Conservation (phyloP, 768 basidiomycete genomes). For the Calocera cornea region DNA sequence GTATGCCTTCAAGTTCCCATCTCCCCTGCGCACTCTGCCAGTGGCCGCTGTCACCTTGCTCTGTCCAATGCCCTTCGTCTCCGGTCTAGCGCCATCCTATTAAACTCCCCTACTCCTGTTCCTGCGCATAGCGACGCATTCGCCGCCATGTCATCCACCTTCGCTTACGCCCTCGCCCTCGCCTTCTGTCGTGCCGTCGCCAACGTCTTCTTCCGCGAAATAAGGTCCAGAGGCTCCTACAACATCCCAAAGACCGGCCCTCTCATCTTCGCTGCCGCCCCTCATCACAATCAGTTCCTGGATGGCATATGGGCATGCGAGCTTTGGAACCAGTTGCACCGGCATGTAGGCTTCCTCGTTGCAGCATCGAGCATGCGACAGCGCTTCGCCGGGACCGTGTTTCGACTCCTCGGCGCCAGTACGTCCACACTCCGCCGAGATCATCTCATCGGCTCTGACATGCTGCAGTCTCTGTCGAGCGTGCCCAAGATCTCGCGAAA, state of each 20-base stretch:
- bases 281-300: conserved; percentile 93
- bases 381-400: conserved; percentile 66
- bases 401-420: conserved; percentile 78
- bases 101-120: neutral
- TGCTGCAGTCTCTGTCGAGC: conserved; percentile 69
- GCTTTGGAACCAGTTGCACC: conserved; percentile 67
- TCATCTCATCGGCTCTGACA: neutral
- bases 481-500: conserved; percentile 76
- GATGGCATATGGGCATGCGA: conserved; percentile 76
- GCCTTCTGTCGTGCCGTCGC: conserved; percentile 53
- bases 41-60: no score
- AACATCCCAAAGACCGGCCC: conserved; percentile 85
- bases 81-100: no score
- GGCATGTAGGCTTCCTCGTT: conserved; percentile 73
- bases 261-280: conserved; percentile 84
- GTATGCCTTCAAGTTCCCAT: no score
- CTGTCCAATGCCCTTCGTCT: no score
- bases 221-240: conserved; percentile 85
- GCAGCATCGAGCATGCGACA: conserved; percentile 83
- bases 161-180: conserved; percentile 59
- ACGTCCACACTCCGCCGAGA: conserved; percentile 22
- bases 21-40: no score
- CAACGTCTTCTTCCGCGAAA: conserved; percentile 92
- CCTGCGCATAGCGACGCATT: no score
- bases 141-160: neutral